Base-by-base conservation (phyloP, 73 alveolate genomes). In the Tetrahymena borealis region DNA sequence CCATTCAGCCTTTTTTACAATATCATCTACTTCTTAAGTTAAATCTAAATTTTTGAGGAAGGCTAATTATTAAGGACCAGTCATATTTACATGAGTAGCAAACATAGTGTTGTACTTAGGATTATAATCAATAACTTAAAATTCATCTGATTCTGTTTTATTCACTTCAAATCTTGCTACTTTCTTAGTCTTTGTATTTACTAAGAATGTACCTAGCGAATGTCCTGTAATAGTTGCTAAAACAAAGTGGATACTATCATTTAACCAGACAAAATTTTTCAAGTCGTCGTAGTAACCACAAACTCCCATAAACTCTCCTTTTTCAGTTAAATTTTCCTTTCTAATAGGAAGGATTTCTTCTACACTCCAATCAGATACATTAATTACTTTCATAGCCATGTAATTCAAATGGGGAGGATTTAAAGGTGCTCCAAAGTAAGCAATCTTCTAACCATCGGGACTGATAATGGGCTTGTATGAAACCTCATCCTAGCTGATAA, bases 211-310 rank as follows among this genome's bases (percentile, higher is more conserved):
- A 40, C 36, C 78, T 24, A 40, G 78, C 31, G 90, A 32, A 33
- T 90, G 93, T 2, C 85, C 37, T 12, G 79, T 93, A 11, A 85
- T 24, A 2, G 95, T 79, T 15, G 93, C 20, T 79, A 78, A 93
- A 5, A 93, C 39, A 38, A 93, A 93, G 38, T 93, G 78, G 9
- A 12, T 31, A 15, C 93, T 79, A 40, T 93, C 95, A 8, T 39
- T 79, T 15, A 40, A 40, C 95, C 95, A 93, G 37, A 35, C 78
- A 33, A 77, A 40, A 33, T 39, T 28, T 24, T 39, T 20, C 20
- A 93, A 40, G 32, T 93, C 91, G 39, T 93, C 93, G 38, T 93
- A 93, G 39, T 36, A 93, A n/a, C 95, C 95, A 93, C 95, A 93
- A 33, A 93, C 40, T 15, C 95, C 95, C 28, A 60, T 78, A 39